A percentile compares a stretch with the other conserved stretches of the same genome.
These are phyloP conservation scores for Blastobotrys chiropterorum DNA, from an alignment of 805 yeast species.

Conservation along the genomic window DNA sequence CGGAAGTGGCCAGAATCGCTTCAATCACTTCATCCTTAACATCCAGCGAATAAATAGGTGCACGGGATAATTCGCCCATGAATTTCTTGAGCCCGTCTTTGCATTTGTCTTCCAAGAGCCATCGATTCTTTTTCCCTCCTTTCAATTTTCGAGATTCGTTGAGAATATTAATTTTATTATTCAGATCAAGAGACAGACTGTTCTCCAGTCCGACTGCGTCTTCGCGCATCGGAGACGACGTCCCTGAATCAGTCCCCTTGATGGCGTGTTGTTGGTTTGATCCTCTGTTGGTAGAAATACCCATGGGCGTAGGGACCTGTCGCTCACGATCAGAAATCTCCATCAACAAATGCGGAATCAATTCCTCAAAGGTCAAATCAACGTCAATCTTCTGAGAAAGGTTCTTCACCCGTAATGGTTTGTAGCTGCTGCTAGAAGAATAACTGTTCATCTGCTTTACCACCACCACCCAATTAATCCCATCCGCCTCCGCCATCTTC, in stretches of 20 bases:
- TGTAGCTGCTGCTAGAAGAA: slow-evolving; percentile 47
- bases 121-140: slow-evolving; percentile 63
- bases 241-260: neutral
- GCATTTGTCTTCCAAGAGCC: slow-evolving; percentile 77
- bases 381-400: slow-evolving; percentile 53
- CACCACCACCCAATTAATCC: slow-evolving; percentile 69
- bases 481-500: slow-evolving; percentile 57
- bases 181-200: neutral
- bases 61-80: slow-evolving; percentile 48
- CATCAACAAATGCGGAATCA: slow-evolving; percentile 40
- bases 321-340: slow-evolving; percentile 23
- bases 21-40: slow-evolving; percentile 77
- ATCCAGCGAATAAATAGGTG: slow-evolving; percentile 77
- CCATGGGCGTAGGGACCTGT: neutral
- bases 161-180: slow-evolving; percentile 39
- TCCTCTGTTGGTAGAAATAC: neutral
- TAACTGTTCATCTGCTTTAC: slow-evolving; percentile 59
- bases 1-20: slow-evolving; percentile 44
- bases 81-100: slow-evolving; percentile 51
- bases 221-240: neutral
- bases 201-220: neutral
- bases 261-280: neutral
- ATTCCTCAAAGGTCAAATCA: slow-evolving; percentile 69
- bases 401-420: slow-evolving; percentile 70
- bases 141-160: slow-evolving; percentile 74